Evolutionary conservation across 202 grass and related monocot species (phyloP).

Genomic region (Dendrocalamus latiflorus): DNA sequence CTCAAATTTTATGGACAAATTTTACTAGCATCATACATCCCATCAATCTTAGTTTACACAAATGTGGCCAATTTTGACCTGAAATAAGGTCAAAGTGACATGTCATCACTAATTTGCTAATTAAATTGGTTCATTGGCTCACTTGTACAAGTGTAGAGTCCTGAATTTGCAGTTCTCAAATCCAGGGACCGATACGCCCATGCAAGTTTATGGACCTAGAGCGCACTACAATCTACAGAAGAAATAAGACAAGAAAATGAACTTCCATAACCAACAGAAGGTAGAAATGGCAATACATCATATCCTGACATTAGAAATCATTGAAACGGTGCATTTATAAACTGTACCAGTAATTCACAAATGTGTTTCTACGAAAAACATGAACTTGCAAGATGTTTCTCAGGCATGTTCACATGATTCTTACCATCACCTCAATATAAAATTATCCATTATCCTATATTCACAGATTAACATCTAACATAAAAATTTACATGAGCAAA

Average conservation of each 20-base stretch:
- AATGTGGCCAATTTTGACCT: background rate
- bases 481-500: slow-evolving; percentile 5
- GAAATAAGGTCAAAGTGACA: background rate
- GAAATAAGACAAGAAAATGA: background rate
- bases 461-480: background rate
- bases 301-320: background rate
- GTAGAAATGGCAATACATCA: background rate
- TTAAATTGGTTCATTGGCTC: background rate
- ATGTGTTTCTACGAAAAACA: background rate
- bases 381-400: background rate
- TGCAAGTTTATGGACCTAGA: background rate
- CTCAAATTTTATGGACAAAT: background rate
- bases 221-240: background rate
- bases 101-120: background rate
- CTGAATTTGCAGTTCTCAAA: background rate
- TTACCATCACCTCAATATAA: background rate
- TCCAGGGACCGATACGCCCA: background rate
- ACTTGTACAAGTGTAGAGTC: background rate
- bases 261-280: background rate
- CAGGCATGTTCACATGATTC: background rate
- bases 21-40: background rate
- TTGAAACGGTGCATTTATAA: background rate
- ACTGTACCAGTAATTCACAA: background rate
- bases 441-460: background rate
- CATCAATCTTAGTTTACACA: background rate